Percentiles rank a stretch among this genome's conserved stretches.
Conservation (phyloP, 176 grass and related monocot genomes). For the Microstegium vimineum region DNA sequence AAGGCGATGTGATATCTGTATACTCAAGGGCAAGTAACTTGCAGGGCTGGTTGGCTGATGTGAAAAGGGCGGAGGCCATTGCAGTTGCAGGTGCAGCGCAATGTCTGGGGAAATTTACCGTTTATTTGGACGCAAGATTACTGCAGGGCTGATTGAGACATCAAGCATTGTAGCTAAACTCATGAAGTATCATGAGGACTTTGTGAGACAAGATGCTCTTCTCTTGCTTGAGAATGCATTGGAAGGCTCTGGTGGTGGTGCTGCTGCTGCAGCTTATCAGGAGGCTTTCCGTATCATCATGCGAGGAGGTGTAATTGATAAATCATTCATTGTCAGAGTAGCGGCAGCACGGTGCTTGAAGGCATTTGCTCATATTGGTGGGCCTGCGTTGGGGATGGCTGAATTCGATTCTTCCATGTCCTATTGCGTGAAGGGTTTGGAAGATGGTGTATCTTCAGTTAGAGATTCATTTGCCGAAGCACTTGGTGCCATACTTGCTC, state of each 20-base stretch:
- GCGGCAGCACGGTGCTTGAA: slow-evolving; percentile 92
- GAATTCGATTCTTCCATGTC: slow-evolving; percentile 88
- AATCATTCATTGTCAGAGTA: slow-evolving; percentile 82
- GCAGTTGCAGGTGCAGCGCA: slow-evolving; percentile 77
- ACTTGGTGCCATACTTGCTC: slow-evolving; percentile 94
- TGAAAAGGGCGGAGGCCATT: slow-evolving; percentile 74
- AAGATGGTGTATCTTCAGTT: slow-evolving; percentile 80
- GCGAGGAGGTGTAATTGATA: slow-evolving; percentile 78
- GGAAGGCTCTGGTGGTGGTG: slow-evolving; percentile 82
- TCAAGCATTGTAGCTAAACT: slow-evolving; percentile 80
- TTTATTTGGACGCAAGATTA: slow-evolving; percentile 85
- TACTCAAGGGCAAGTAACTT: slow-evolving; percentile 89
- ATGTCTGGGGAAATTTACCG: slow-evolving; percentile 84
- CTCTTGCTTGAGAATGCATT: slow-evolving; percentile 90
- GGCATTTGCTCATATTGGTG: slow-evolving; percentile 80
- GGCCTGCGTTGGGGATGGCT: slow-evolving; percentile 70
- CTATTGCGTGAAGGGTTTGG: slow-evolving; percentile 95
- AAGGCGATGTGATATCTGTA: slow-evolving; percentile 84
- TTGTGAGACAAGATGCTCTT: slow-evolving; percentile 92
- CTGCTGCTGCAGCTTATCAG: slow-evolving; percentile 57
- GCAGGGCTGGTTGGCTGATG: slow-evolving; percentile 90
- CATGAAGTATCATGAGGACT: slow-evolving; percentile 97
- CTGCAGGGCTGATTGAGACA: slow-evolving; percentile 86
- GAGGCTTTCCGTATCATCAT: slow-evolving; percentile 90
- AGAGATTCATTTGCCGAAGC: slow-evolving; percentile 98